These are phyloP conservation scores for Diversispora eburnea DNA, from an alignment of 192 early-diverging fungal species.

Conservation along the genomic window DNA sequence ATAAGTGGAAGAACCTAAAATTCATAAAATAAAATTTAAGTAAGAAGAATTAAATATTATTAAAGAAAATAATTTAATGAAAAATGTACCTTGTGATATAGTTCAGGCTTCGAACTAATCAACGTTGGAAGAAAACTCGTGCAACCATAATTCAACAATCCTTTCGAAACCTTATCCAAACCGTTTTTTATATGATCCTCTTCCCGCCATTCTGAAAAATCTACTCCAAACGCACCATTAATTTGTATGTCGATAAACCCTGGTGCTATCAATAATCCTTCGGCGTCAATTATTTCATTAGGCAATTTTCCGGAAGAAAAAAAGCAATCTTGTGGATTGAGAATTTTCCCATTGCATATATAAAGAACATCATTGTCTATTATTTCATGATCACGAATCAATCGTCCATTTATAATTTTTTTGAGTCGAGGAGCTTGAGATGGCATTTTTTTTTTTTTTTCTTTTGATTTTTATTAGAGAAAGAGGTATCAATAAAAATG, in stretches of 20 bases:
- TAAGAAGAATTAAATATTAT: background rate
- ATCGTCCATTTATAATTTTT: constrained; percentile 74
- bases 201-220: constrained; percentile 61
- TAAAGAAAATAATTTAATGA: background rate
- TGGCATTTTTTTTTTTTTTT: background rate
- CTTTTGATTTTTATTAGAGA: background rate
- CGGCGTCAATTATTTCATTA: constrained; percentile 67
- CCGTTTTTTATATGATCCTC: constrained; percentile 59
- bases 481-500: too few species aligned
- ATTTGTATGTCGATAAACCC: constrained; percentile 81
- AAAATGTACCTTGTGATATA: constrained; percentile 61
- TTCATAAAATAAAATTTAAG: background rate
- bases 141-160: constrained; percentile 72
- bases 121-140: constrained; percentile 81
- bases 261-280: constrained; percentile 68
- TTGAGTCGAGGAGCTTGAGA: constrained; percentile 33
- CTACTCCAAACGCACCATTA: constrained; percentile 79
- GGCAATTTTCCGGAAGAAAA: constrained; percentile 62
- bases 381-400: constrained; percentile 72
- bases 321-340: constrained; percentile 68
- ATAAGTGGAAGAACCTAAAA: constrained; percentile 54
- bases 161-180: constrained; percentile 65
- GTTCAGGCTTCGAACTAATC: constrained; percentile 66
- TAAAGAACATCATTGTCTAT: constrained; percentile 70
- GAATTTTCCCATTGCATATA: constrained; percentile 74